Conservation (phyloP, 2,329 filamentous ascomycete species). For the Corynespora cassiicola region DNA sequence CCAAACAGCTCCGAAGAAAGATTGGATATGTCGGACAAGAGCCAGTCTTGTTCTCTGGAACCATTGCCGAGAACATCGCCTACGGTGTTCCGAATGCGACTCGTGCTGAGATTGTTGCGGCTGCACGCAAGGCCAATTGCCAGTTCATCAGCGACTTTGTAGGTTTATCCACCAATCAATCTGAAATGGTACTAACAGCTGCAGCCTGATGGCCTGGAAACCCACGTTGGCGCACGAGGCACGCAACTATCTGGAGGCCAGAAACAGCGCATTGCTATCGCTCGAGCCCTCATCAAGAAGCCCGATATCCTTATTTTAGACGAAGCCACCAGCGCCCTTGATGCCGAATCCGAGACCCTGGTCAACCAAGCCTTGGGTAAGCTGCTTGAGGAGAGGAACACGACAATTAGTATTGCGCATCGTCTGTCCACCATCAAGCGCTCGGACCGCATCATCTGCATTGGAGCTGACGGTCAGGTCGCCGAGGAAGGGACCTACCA, state of each 20-base stretch:
- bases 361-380: slow-evolving; percentile 88
- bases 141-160: slow-evolving; percentile 94
- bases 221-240: slow-evolving; percentile 87
- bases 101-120: slow-evolving; percentile 80
- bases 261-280: slow-evolving; percentile 97
- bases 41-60: slow-evolving; percentile 87
- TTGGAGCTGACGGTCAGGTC: slow-evolving; percentile 84
- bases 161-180: slow-evolving; percentile 41
- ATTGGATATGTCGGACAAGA: slow-evolving; percentile 97
- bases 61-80: slow-evolving; percentile 86
- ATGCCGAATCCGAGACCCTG: slow-evolving; percentile 95
- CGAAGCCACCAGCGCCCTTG: slow-evolving; percentile 91
- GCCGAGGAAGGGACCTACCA: slow-evolving; percentile 88
- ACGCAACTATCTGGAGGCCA: slow-evolving; percentile 95
- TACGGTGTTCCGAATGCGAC: slow-evolving; percentile 86
- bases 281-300: slow-evolving; percentile 89
- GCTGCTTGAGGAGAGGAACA: slow-evolving; percentile 85
- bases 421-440: slow-evolving; percentile 95
- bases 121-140: slow-evolving; percentile 92
- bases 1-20: slow-evolving; percentile 87
- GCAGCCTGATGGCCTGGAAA: slow-evolving; percentile 89
- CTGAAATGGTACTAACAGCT: slow-evolving; percentile 20
- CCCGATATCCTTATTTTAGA: slow-evolving; percentile 97
- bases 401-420: slow-evolving; percentile 97
- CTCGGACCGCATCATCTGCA: slow-evolving; percentile 91